Evolutionary conservation across 352 stramenopile genomes (phyloP).

Genomic region (Phytopythium oedochilum): DNA sequence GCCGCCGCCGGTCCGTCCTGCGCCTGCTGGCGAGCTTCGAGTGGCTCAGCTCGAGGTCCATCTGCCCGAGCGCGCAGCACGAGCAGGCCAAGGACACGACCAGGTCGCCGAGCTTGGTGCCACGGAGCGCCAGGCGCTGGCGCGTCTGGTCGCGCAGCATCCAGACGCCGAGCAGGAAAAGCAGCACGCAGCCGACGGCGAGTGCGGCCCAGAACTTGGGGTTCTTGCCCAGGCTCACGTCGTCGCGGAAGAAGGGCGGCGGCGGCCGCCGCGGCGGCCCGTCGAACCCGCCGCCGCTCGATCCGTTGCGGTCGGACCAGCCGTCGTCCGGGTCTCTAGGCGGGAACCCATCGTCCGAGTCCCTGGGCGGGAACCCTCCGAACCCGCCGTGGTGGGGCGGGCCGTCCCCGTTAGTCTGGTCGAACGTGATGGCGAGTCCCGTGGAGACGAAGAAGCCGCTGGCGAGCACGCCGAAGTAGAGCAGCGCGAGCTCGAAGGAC

Average conservation of each 20-base stretch:
- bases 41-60: constrained; percentile 32
- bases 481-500: constrained; percentile 30
- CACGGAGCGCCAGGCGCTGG: constrained; percentile 34
- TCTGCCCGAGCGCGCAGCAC: constrained; percentile 51
- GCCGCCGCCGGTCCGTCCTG: constrained; percentile 10
- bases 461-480: constrained; percentile 37
- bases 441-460: constrained; percentile 30
- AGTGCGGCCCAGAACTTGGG: not conserved
- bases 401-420: not conserved
- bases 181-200: constrained; percentile 6
- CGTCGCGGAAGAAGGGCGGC: not conserved
- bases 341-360: no score
- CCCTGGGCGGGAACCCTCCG: no score
- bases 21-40: constrained; percentile 16
- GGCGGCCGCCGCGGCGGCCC: not conserved
- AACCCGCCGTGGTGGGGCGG: not conserved
- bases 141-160: constrained; percentile 31
- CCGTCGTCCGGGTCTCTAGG: not conserved
- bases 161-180: constrained; percentile 39
- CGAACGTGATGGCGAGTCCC: constrained; percentile 21
- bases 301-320: not conserved
- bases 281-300: not conserved
- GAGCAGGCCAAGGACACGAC: constrained; percentile 34
- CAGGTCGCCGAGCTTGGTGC: constrained; percentile 27
- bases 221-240: not conserved